Base-by-base conservation (phyloP, 805 yeast genomes). In the Cyberlindnera nakhonratchasimensis region DNA sequence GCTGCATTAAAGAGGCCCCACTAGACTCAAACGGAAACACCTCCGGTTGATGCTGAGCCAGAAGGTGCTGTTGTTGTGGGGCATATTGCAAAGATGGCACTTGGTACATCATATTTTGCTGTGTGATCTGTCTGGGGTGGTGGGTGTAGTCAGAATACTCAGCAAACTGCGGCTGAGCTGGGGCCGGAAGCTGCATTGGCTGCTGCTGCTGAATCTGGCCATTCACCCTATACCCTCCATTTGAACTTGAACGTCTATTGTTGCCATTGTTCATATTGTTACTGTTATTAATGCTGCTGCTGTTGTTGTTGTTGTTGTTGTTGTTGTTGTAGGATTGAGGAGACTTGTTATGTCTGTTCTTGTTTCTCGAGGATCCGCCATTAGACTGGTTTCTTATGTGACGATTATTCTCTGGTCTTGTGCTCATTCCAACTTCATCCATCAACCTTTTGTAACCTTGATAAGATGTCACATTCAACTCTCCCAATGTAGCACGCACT, bases 361-460 rank as follows among this genome's bases (percentile, higher is more conserved):
- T 46, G 40, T 36, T 40, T 45, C 52, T 45, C 22, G 48, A 37
- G 7, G 43, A 35, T 6, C 46, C 47, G 17, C 53, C 54, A 17
- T 44, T 50, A 2, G 62, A 57, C 25, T 56, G 57, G 16, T 50
- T 39, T 53, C 62, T 55, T 12, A 34, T 41, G 32, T 51, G 60
- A 18, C 58, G 54, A 18, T 38, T 43, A 2, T 34, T 16, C 9
- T 47, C 54, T 28, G 37, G 33, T 43, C 57, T 49, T 26, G 34
- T 43, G 18, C 47, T 31, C 39, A 90, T 67, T 3, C 97, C 97
- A 48, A 89, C 91, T 62, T 91, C 98, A 53, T 91, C 98, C 74
- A 90, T 76, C 43, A 93, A 69, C 50, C 95, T 79, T 58, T 86
- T 86, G 63, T 87, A 86, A 26, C 84, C 86, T 59, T 86, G 95